Evolutionary conservation across 164 flowering plant genomes (phyloP).

Genomic region (Santalum album): DNA sequence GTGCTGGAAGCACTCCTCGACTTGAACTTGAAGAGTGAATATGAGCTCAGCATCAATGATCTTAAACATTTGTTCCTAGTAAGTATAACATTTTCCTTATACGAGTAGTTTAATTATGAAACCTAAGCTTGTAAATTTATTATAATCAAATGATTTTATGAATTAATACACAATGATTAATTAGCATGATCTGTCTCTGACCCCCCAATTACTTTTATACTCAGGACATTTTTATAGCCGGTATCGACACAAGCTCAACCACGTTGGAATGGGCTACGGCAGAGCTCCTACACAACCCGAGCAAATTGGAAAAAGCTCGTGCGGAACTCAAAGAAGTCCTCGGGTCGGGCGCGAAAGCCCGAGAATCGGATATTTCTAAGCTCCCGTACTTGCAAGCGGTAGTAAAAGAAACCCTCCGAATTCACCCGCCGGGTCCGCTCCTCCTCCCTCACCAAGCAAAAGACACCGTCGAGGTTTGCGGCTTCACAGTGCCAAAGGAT

Average conservation of each 20-base stretch:
- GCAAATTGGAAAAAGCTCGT: neutral
- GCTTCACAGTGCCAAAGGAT: conserved; percentile 22
- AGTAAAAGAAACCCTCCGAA: conserved; percentile 19
- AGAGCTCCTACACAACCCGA: neutral
- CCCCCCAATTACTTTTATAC: neutral
- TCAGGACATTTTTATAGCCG: neutral
- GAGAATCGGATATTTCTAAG: neutral
- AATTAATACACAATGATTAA: no score
- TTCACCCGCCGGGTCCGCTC: conserved; percentile 21
- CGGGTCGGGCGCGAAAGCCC: neutral
- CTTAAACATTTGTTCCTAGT: conserved; percentile 10
- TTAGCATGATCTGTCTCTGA: no score
- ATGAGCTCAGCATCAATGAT: conserved; percentile 1
- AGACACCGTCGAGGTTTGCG: conserved; percentile 19
- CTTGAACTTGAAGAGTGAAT: conserved; percentile 7
- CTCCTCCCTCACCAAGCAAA: conserved; percentile 17
- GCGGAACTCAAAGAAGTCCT: neutral
- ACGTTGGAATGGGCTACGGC: neutral
- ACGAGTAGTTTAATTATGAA: neutral
- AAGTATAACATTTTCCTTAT: neutral
- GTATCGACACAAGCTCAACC: neutral
- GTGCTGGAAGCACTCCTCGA: conserved; percentile 17
- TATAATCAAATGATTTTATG: no score
- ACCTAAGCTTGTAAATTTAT: no score
- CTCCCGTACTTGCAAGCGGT: conserved; percentile 4